Evolutionary conservation across 352 stramenopile species (phyloP).

Genomic region (Pythium brassicae): DNA sequence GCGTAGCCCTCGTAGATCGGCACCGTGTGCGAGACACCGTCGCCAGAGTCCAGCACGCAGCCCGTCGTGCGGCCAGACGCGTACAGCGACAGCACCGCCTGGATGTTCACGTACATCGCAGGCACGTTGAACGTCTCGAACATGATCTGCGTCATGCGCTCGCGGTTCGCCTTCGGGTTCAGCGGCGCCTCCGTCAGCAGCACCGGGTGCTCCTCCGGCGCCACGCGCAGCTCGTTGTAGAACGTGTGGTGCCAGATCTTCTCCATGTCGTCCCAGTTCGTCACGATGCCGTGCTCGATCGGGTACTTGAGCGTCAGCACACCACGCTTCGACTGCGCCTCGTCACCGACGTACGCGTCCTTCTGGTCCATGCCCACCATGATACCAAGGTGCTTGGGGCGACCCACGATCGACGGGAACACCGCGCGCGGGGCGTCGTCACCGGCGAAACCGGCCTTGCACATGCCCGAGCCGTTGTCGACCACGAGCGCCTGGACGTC

Average conservation of each 20-base stretch:
- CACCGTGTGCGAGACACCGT: conserved; percentile 86
- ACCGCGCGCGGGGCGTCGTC: conserved; percentile 96
- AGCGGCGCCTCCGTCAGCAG: conserved; percentile 92
- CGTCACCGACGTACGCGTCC: conserved; percentile 92
- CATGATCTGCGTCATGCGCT: conserved; percentile 95
- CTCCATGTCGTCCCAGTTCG: conserved; percentile 99
- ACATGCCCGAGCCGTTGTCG: conserved; percentile 99
- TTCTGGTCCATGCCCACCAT: conserved; percentile 98
- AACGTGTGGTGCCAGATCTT: conserved; percentile 99
- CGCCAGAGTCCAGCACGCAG: conserved; percentile 90
- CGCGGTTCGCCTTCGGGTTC: conserved; percentile 92
- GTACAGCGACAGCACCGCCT: conserved; percentile 93
- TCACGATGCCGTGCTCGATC: conserved; percentile 99
- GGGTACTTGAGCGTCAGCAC: conserved; percentile 95
- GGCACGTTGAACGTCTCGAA: conserved; percentile 96
- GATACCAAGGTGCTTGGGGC: conserved; percentile 94
- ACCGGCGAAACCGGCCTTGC: conserved; percentile 97
- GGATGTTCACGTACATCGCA: conserved; percentile 93
- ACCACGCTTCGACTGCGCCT: conserved; percentile 91
- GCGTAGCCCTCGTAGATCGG: conserved; percentile 98
- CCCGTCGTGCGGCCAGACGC: conserved; percentile 93
- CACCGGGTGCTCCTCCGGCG: conserved; percentile 96
- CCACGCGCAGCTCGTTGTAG: conserved; percentile 96
- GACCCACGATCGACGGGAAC: conserved; percentile 96
- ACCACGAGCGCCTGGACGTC: conserved; percentile 63